phyloP scores from a whole-genome alignment of 108 stramenopile genomes.

The Nannochloropsis salina region DNA sequence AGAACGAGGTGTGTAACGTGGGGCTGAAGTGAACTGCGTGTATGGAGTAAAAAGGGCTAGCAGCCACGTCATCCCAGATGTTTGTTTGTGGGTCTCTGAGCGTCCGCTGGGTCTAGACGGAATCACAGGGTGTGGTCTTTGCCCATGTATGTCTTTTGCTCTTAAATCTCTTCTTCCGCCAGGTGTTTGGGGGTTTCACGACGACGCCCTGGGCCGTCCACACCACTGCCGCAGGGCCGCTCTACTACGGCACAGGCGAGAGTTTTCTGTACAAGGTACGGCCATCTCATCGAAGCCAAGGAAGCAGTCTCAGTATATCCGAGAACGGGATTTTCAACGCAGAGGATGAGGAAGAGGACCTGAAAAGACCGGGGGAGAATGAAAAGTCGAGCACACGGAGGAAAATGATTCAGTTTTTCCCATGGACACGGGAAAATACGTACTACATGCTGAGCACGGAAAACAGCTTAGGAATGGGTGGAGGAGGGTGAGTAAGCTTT shows the following conservation, averaged over 20 bases:
- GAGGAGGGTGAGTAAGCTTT: neutral
- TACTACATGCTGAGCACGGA: neutral
- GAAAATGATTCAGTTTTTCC: neutral
- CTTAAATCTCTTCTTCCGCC: neutral
- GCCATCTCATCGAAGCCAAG: neutral
- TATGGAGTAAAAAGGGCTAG: too few species aligned
- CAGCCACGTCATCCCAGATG: too few species aligned
- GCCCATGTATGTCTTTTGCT: neutral
- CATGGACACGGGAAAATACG: neutral
- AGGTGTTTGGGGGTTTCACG: neutral
- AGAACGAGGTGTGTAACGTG: neutral
- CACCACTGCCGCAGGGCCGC: neutral
- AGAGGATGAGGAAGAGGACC: neutral
- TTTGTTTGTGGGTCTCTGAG: too few species aligned
- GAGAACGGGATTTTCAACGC: neutral
- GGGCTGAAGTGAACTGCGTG: too few species aligned
- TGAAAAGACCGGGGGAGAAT: neutral
- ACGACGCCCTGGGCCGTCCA: constrained; percentile 1
- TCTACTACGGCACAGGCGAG: constrained; percentile 14
- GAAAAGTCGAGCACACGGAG: neutral
- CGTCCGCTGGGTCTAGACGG: too few species aligned
- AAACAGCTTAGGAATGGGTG: neutral
- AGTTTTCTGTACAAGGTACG: neutral
- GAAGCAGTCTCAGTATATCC: neutral
- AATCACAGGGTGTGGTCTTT: neutral